Conservation (phyloP, 768 basidiomycete genomes). For the Naganishia friedmannii region DNA sequence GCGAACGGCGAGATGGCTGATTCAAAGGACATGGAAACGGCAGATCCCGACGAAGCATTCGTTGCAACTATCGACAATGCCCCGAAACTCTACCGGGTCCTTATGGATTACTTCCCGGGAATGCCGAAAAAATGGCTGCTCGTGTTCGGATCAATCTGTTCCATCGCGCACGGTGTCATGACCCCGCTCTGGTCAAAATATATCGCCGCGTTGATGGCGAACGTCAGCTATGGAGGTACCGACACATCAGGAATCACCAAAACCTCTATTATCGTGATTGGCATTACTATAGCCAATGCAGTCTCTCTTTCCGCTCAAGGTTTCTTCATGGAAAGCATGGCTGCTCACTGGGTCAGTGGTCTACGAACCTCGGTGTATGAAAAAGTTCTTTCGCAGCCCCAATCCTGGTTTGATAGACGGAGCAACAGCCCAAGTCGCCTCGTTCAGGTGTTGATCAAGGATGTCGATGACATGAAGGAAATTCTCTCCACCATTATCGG, state of each 20-base stretch:
- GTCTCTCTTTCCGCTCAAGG: slow-evolving; percentile 71
- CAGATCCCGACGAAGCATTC: slow-evolving; percentile 13
- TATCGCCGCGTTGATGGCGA: slow-evolving; percentile 68
- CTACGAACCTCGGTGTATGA: slow-evolving; percentile 62
- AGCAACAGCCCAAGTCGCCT: slow-evolving; percentile 63
- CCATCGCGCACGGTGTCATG: slow-evolving; percentile 72
- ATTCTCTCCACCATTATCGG: slow-evolving; percentile 71
- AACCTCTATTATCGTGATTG: slow-evolving; percentile 56
- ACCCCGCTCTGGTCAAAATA: slow-evolving; percentile 90
- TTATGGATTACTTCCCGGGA: slow-evolving; percentile 60
- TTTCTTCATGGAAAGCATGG: slow-evolving; percentile 72
- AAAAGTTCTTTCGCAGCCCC: slow-evolving; percentile 73
- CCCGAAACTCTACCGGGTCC: slow-evolving; percentile 25
- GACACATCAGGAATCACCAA: slow-evolving; percentile 37
- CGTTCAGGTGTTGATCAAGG: slow-evolving; percentile 76
- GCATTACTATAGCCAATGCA: slow-evolving; percentile 72
- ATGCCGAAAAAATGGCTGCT: slow-evolving; percentile 73
- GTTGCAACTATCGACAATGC: slow-evolving; percentile 9
- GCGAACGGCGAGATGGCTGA: not conserved
- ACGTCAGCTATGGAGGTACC: slow-evolving; percentile 53
- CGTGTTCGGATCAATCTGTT: slow-evolving; percentile 66
- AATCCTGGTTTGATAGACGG: slow-evolving; percentile 75
- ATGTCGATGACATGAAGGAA: slow-evolving; percentile 79
- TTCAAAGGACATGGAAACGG: slow-evolving; percentile 2
- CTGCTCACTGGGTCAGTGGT: slow-evolving; percentile 69